A percentile compares a stretch with the other conserved stretches of the same genome.
These are phyloP conservation scores for Craspedostauros australis DNA, from an alignment of 108 stramenopile genomes.

Conservation along the genomic window DNA sequence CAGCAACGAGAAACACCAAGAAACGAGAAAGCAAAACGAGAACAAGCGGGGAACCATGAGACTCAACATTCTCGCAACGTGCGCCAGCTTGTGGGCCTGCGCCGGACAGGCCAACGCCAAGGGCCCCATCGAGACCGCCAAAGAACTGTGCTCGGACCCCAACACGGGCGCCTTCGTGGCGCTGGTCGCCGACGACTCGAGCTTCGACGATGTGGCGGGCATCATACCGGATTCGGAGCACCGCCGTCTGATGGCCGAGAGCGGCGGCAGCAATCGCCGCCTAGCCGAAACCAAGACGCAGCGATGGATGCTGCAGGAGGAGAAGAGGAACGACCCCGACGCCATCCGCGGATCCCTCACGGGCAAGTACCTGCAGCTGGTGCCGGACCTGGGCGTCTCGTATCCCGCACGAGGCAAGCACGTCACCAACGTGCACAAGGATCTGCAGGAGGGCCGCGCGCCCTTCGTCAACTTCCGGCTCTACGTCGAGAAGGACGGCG, in stretches of 20 bases:
- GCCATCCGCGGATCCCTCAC: background rate
- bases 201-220: background rate
- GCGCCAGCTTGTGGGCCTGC: no score
- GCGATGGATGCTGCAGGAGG: no score
- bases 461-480: background rate
- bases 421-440: background rate
- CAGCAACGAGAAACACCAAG: no score
- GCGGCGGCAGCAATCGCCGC: background rate
- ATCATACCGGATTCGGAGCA: background rate
- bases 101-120: no score
- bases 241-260: background rate
- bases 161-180: conserved; percentile 1
- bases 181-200: background rate
- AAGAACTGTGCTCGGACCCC: no score
- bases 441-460: background rate
- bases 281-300: no score
- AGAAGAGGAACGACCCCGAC: background rate
- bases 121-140: no score
- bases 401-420: background rate
- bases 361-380: background rate
- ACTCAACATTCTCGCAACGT: no score
- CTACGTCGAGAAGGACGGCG: background rate
- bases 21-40: no score
- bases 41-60: no score
- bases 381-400: background rate